Evolutionary conservation across 805 yeast genomes (phyloP).

Genomic region (Kodamaea kakaduensis): DNA sequence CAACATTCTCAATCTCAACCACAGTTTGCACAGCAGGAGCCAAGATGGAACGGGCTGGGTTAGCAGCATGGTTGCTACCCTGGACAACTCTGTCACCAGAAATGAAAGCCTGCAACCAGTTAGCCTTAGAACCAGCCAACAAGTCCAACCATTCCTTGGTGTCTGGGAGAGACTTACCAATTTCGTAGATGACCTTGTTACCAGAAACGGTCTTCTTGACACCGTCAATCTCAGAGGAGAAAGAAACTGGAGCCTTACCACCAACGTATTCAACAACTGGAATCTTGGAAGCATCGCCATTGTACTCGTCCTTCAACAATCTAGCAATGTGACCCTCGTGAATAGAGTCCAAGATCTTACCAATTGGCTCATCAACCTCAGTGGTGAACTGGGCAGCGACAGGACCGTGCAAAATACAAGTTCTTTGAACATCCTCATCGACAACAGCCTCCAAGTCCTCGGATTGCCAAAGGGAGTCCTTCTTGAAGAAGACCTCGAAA

Average conservation of each 20-base stretch:
- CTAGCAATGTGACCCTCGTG: constrained; percentile 84
- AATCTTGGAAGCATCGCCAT: constrained; percentile 63
- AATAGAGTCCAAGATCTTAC: constrained; percentile 80
- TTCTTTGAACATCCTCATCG: constrained; percentile 94
- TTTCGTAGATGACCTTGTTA: constrained; percentile 30
- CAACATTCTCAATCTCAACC: constrained; percentile 52
- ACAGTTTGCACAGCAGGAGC: constrained; percentile 63
- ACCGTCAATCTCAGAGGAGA: constrained; percentile 24
- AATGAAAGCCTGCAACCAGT: constrained; percentile 92
- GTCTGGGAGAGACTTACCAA: constrained; percentile 32
- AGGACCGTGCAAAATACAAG: constrained; percentile 98
- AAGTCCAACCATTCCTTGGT: constrained; percentile 63
- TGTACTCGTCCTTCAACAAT: constrained; percentile 66
- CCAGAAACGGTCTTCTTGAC: constrained; percentile 27
- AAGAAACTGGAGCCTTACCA: constrained; percentile 44
- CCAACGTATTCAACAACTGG: constrained; percentile 91
- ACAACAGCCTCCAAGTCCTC: constrained; percentile 95
- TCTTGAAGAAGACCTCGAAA: constrained; percentile 95
- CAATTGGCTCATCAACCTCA: constrained; percentile 86
- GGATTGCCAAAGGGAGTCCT: constrained; percentile 98
- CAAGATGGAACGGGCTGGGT: constrained; percentile 77
- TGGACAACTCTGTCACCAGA: constrained; percentile 79
- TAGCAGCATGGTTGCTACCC: constrained; percentile 71
- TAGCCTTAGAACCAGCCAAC: constrained; percentile 72
- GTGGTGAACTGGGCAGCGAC: constrained; percentile 93